Evolutionary conservation across 1,284 basidiomycete species (phyloP).

Genomic region (Sphagnurus paluster): DNA sequence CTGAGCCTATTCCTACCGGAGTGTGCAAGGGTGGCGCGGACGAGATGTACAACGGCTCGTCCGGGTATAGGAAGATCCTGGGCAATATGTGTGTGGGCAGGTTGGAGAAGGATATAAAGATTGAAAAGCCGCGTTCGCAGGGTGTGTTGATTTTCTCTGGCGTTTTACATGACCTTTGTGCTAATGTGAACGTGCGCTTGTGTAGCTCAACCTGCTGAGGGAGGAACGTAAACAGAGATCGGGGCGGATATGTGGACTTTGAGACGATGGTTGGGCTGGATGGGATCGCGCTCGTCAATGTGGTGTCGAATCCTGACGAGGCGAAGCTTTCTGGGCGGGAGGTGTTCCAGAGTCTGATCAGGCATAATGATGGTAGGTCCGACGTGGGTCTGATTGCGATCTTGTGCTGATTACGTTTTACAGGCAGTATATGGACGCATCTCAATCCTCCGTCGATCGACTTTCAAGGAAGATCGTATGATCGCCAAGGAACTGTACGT

Average conservation of each 20-base stretch:
- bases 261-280: conserved; percentile 98
- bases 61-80: conserved; percentile 90
- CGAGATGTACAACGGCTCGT: conserved; percentile 82
- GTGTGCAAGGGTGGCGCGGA: conserved; percentile 62
- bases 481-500: conserved; percentile 68
- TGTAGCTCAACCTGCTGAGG: conserved; percentile 72
- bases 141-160: conserved; percentile 39
- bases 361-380: conserved; percentile 88
- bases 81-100: conserved; percentile 86
- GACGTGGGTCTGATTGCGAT: not conserved
- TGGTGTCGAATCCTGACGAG: conserved; percentile 82
- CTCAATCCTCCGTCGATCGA: conserved; percentile 77
- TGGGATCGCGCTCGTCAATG: conserved; percentile 92
- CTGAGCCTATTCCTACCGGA: conserved; percentile 82
- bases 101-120: conserved; percentile 66
- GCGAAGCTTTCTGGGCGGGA: conserved; percentile 77
- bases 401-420: not conserved
- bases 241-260: conserved; percentile 90
- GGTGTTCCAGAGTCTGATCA: conserved; percentile 84
- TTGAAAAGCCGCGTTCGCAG: conserved; percentile 75
- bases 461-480: conserved; percentile 75
- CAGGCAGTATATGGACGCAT: conserved; percentile 86
- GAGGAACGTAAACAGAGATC: conserved; percentile 87
- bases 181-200: not conserved
- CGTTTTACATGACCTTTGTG: not conserved